These are phyloP conservation scores for Thymus quinquecostatus DNA, from an alignment of 257 asterid genomes.

Conservation along the genomic window DNA sequence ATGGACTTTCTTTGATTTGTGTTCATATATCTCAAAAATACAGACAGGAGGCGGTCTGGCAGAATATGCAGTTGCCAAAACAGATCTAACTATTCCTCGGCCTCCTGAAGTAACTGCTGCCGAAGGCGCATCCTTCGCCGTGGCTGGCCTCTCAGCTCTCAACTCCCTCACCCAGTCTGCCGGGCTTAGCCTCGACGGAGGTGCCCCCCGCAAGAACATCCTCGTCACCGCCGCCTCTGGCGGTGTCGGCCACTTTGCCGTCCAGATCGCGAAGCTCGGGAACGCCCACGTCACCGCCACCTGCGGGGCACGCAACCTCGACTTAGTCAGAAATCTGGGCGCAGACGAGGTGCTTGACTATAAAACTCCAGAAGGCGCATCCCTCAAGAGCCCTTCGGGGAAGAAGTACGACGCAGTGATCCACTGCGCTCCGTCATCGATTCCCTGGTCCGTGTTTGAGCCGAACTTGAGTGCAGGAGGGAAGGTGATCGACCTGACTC, in stretches of 20 bases:
- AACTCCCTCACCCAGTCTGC: conserved; percentile 56
- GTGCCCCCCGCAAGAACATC: conserved; percentile 56
- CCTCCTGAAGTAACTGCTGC: conserved; percentile 68
- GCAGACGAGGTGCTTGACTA: conserved; percentile 78
- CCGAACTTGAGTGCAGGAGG: conserved; percentile 49
- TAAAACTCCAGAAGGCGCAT: conserved; percentile 63
- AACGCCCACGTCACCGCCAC: conserved; percentile 70
- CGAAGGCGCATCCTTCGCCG: conserved; percentile 60
- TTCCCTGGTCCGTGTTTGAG: conserved; percentile 65
- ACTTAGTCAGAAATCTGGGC: conserved; percentile 61
- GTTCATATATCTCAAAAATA: conserved; percentile 12
- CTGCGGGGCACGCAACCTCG: conserved; percentile 65
- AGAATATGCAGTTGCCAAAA: conserved; percentile 57
- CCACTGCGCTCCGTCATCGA: conserved; percentile 50
- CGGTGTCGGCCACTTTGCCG: conserved; percentile 73
- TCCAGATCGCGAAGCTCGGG: conserved; percentile 73
- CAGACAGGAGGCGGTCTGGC: conserved; percentile 65
- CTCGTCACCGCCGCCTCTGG: conserved; percentile 72
- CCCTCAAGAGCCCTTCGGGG: conserved; percentile 73
- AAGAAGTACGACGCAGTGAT: conserved; percentile 60
- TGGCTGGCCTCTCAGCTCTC: conserved; percentile 63
- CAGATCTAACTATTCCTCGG: conserved; percentile 45
- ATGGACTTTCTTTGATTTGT: neutral
- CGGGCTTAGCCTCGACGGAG: conserved; percentile 56
- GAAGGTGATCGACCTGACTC: conserved; percentile 64